Percentiles rank a stretch among this genome's conserved stretches.
These are phyloP conservation scores for Coemansia sp. DNA, from an alignment of 192 early-diverging fungal genomes.

Conservation along the genomic window DNA sequence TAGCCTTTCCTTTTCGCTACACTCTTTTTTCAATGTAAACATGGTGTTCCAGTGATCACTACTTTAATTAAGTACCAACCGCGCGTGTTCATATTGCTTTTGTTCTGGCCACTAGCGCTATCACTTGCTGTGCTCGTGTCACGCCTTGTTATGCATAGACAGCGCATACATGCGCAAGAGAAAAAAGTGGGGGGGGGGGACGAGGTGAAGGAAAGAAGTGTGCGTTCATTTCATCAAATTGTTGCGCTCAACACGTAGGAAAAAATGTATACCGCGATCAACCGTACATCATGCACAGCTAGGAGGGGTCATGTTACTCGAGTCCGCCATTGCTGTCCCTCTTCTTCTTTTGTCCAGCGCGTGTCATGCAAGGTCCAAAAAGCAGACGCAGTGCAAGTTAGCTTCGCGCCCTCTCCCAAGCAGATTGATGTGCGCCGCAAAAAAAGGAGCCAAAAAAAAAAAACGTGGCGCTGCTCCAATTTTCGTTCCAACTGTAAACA, in stretches of 20 bases:
- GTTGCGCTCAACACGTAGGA: not conserved
- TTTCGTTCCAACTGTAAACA: not conserved
- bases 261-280: not conserved
- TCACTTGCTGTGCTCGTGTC: not conserved
- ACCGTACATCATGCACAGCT: not conserved
- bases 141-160: not conserved
- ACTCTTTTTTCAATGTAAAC: not conserved
- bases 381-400: not conserved
- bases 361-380: slow-evolving; percentile 2
- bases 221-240: not conserved
- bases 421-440: not conserved
- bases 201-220: not conserved
- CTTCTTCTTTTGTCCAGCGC: not conserved
- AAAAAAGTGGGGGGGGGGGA: not conserved
- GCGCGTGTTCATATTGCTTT: not conserved
- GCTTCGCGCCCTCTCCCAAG: not conserved
- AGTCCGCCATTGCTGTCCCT: not conserved
- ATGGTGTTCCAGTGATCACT: not conserved
- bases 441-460: not conserved
- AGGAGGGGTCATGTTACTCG: slow-evolving; percentile 5
- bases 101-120: not conserved
- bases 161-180: not conserved
- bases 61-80: not conserved
- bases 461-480: slow-evolving; percentile 1
- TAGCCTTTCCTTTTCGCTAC: too few species aligned